Conservation (phyloP, 345 rosid genomes). For the Gossypium australe region DNA sequence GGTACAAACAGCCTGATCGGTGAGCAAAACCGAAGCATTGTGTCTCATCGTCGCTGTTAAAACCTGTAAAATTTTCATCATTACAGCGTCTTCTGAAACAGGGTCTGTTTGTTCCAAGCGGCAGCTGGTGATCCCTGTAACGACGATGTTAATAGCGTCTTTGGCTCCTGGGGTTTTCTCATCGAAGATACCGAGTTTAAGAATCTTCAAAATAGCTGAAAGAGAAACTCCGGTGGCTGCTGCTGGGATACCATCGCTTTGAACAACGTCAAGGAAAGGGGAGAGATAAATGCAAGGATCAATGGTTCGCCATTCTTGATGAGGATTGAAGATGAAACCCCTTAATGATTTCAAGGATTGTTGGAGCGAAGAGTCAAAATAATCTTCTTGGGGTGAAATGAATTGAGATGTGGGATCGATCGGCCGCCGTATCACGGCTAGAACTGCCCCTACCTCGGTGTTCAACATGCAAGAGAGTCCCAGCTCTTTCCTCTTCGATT, state of each 20-base stretch:
- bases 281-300: constrained; percentile 78
- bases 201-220: constrained; percentile 58
- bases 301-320: constrained; percentile 69
- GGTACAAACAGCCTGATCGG: constrained; percentile 71
- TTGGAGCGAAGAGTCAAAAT: constrained; percentile 40
- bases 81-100: constrained; percentile 58
- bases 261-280: constrained; percentile 78
- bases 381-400: constrained; percentile 49
- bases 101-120: constrained; percentile 72
- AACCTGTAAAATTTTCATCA: constrained; percentile 85
- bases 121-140: constrained; percentile 63
- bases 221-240: constrained; percentile 65
- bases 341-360: constrained; percentile 77
- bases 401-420: constrained; percentile 26
- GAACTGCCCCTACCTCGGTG: constrained; percentile 85
- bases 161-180: constrained; percentile 73
- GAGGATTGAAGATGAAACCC: constrained; percentile 81
- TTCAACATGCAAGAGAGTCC: constrained; percentile 87
- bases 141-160: constrained; percentile 54
- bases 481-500: constrained; percentile 45
- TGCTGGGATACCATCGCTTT: constrained; percentile 73
- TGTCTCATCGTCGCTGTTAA: constrained; percentile 57
- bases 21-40: constrained; percentile 46
- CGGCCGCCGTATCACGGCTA: constrained; percentile 75
- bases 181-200: constrained; percentile 59